phyloP scores from a whole-genome alignment of 2,329 filamentous ascomycete genomes.

The Sarocladiaceae sp. region DNA sequence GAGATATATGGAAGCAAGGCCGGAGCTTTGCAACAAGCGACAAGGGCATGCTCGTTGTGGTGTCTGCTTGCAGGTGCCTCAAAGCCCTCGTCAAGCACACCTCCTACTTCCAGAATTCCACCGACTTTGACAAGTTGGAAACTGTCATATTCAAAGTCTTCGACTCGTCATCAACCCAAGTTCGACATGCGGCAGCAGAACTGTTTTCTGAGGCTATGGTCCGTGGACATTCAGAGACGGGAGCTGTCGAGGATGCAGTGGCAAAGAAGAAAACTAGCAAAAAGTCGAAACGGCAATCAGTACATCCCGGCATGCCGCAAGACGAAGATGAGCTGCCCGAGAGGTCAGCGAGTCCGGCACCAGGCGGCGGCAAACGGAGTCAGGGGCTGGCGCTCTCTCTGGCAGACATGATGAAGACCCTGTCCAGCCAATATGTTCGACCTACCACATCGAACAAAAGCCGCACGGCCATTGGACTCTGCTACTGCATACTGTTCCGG shows the following conservation, averaged over 20 bases:
- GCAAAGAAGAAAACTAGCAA: slow-evolving; percentile 64
- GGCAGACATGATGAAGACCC: slow-evolving; percentile 67
- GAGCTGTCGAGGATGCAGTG: slow-evolving; percentile 38
- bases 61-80: slow-evolving; percentile 72
- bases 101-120: slow-evolving; percentile 76
- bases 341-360: slow-evolving; percentile 67
- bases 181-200: slow-evolving; percentile 80
- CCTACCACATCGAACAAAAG: slow-evolving; percentile 72
- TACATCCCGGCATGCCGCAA: slow-evolving; percentile 49
- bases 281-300: slow-evolving; percentile 52
- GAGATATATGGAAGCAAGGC: slow-evolving; percentile 89
- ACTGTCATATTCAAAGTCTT: slow-evolving; percentile 77
- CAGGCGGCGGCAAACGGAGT: slow-evolving; percentile 55
- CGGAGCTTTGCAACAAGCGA: slow-evolving; percentile 71
- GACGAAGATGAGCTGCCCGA: slow-evolving; percentile 68
- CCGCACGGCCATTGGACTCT: slow-evolving; percentile 77
- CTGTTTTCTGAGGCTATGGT: slow-evolving; percentile 79
- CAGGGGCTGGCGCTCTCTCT: slow-evolving; percentile 70
- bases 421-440: slow-evolving; percentile 76
- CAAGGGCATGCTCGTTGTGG: slow-evolving; percentile 75
- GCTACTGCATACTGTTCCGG: slow-evolving; percentile 76
- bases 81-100: slow-evolving; percentile 67
- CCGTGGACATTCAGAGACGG: slow-evolving; percentile 60
- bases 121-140: slow-evolving; percentile 86
- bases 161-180: slow-evolving; percentile 67